A percentile compares a stretch with the other conserved stretches of the same genome.
Conservation (phyloP, 208 protist species). For the Naegleria lovaniensis region DNA sequence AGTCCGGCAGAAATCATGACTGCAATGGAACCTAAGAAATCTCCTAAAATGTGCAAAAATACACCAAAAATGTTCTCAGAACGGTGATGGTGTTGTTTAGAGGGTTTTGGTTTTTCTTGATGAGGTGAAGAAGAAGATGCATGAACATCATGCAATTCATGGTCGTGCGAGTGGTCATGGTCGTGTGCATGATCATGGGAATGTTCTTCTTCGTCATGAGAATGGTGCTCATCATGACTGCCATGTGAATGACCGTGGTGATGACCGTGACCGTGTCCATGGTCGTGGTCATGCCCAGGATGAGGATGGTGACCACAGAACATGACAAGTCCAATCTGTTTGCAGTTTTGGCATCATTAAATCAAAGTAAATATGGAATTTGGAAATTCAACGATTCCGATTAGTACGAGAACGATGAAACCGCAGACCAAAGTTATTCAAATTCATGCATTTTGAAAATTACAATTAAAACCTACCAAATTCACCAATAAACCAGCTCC, state of each 20-base stretch:
- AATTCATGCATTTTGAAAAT: too few relatives aligned
- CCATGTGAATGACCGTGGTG: conserved; percentile 44
- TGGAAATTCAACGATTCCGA: too few relatives aligned
- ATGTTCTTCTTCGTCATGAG: conserved; percentile 31
- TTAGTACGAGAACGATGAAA: too few relatives aligned
- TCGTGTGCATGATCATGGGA: conserved; percentile 42
- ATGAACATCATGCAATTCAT: conserved; percentile 34
- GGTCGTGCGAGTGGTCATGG: conserved; percentile 28
- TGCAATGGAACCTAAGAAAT: conserved; percentile 52
- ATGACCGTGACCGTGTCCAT: conserved; percentile 32
- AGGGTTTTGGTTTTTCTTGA: not conserved
- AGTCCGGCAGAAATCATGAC: conserved; percentile 50
- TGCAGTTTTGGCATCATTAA: not conserved
- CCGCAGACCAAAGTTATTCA: too few relatives aligned
- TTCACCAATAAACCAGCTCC: conserved; percentile 34
- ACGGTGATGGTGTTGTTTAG: not conserved
- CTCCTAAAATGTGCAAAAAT: conserved; percentile 58
- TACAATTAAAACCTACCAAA: conserved; percentile 19
- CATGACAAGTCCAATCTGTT: conserved; percentile 19
- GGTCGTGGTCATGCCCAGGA: not conserved
- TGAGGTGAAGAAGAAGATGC: conserved; percentile 23
- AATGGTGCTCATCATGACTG: conserved; percentile 33
- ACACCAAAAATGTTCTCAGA: conserved; percentile 50
- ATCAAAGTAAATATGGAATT: not conserved
- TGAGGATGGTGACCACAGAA: not conserved